Evolutionary conservation across 306 rosid genomes (phyloP).

Genomic region (Malus domestica): ASM211411v1 NC_041795.1:1872501-1873000

Average conservation of each 20-base stretch:
- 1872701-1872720: constrained; percentile 43
- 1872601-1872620: background rate
- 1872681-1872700: constrained; percentile 80
- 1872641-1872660: background rate
- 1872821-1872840: too few relatives aligned
- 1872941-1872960: too few relatives aligned
- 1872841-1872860: too few relatives aligned
- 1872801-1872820: too few relatives aligned
- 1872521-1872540: constrained; percentile 59
- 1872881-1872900: too few relatives aligned
- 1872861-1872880: too few relatives aligned
- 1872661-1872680: constrained; percentile 81
- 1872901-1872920: too few relatives aligned
- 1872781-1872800: too few relatives aligned
- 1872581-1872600: constrained; percentile 14
- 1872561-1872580: constrained; percentile 67
- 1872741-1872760: background rate
- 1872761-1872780: too few relatives aligned
- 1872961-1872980: too few relatives aligned
- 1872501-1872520: constrained; percentile 81
- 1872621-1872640: background rate
- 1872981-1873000: too few relatives aligned
- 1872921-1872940: accelerated
- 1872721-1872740: background rate
- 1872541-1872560: constrained; percentile 69